Evolutionary conservation across 1,139 yeast species (phyloP), one percentile per base, ranked within the genome.

Genomic region (Torulaspora pretoriensis): DNA sequence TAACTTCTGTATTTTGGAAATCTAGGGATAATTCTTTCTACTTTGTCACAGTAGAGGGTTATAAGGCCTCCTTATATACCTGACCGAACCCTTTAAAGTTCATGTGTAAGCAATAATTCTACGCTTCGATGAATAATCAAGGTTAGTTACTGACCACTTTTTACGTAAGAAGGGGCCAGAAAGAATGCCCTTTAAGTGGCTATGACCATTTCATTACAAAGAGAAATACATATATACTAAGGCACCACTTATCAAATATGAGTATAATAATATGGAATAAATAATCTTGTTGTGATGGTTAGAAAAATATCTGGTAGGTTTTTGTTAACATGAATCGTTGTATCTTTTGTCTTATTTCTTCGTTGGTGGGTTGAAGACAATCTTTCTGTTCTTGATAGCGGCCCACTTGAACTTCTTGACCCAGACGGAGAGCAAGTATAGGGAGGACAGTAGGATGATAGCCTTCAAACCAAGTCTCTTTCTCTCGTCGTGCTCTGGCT

Each of bases 321-420:
- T 14, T 22, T 22, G 32, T 29, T 45, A 32, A 38, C 48, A 41
- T 42, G 45, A 38, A 38, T 38, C 28, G 12, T 29, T 32, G 24
- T 29, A 32, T 31, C 39, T 36, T 35, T 5, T 17, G 22, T 13
- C 34, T 42, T 39, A 47, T 44, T 47, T 41, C 38, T 44, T 47
- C 74, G 77, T 81, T 72, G 96, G 96, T 65, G 96, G 96, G 73
- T 81, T 85, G 79, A 83, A 92, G 65, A 81, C 81, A 70, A 88
- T 78, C 83, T 90, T 88, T 81, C 98, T 87, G 74, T 82, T 85
- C 81, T 90, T 90, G 72, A 92, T 77, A 64, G 90, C 84, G 66
- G 90, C 81, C 98, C 98, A 92, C 77, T 92, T 92, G 89, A 90
- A 90, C 74, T 85, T 87, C 85, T 94, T 92, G 63, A 89, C 90